phyloP scores from a whole-genome alignment of 2,329 filamentous ascomycete genomes.

The Penicillium sp. region DNA sequence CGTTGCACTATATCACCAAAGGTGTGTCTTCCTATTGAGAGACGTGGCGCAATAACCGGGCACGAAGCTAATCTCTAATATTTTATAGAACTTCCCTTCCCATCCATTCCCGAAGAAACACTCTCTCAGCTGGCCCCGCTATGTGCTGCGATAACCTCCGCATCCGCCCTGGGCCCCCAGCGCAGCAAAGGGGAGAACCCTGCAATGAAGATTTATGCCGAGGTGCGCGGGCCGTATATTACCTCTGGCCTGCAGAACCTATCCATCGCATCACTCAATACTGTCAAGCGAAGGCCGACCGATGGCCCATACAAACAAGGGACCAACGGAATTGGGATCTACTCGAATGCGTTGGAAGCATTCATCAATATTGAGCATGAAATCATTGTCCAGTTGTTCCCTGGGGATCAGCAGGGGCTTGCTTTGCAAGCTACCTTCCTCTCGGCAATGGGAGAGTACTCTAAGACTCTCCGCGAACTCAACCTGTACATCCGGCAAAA shows the following conservation, averaged over 20 bases:
- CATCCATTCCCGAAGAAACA: conserved; percentile 73
- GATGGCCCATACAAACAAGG: conserved; percentile 85
- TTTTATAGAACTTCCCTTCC: conserved; percentile 67
- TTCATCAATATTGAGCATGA: conserved; percentile 88
- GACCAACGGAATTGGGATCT: conserved; percentile 87
- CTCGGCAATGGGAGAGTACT: conserved; percentile 75
- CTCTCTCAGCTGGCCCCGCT: conserved; percentile 76
- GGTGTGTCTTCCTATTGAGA: conserved; percentile 42
- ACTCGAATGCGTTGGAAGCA: conserved; percentile 82
- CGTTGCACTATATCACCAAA: conserved; percentile 90
- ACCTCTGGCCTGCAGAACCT: conserved; percentile 79
- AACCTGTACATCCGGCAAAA: conserved; percentile 88
- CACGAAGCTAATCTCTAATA: conserved; percentile 3
- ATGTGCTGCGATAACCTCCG: conserved; percentile 71
- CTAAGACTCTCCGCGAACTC: conserved; percentile 81
- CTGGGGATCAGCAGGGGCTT: conserved; percentile 77
- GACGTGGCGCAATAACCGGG: not conserved
- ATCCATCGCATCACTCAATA: conserved; percentile 80
- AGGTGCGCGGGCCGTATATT: conserved; percentile 85
- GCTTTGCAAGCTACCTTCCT: conserved; percentile 80
- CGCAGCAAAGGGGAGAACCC: conserved; percentile 62
- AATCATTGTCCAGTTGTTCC: conserved; percentile 84
- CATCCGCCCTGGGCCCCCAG: conserved; percentile 54
- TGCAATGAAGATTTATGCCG: conserved; percentile 79
- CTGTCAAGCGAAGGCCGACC: conserved; percentile 71